Conservation (phyloP, 225 moss, liverwort and hornwort species). For the Climacium dendroides region DNA sequence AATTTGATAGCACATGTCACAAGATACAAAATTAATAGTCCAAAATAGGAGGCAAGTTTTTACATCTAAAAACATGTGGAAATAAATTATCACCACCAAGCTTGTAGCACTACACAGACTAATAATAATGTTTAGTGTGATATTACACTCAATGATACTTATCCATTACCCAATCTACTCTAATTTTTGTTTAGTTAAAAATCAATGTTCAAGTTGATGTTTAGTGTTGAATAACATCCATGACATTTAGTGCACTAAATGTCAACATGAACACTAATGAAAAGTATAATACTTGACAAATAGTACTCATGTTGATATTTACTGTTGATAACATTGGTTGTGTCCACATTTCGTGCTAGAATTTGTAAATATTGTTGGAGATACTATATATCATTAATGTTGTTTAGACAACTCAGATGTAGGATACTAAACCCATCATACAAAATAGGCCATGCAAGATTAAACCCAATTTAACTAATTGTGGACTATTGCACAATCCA, state of each 20-base stretch:
- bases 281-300: neutral
- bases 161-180: accelerated
- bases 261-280: neutral
- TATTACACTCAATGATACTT: accelerated
- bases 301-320: neutral
- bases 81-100: neutral
- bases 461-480: too few species aligned
- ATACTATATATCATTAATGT: neutral
- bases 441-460: too few species aligned
- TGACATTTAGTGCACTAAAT: neutral
- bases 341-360: neutral
- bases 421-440: too few species aligned
- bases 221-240: accelerated
- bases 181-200: neutral
- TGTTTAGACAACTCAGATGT: too few species aligned
- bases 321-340: accelerated
- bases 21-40: neutral
- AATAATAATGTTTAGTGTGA: neutral
- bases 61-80: too few species aligned
- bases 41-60: neutral
- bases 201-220: neutral
- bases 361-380: neutral
- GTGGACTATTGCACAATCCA: too few species aligned
- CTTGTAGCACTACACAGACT: neutral
- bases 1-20: neutral